Evolutionary conservation across 2,329 filamentous ascomycete genomes (phyloP).

Genomic region (Diplodia intermedia): DNA sequence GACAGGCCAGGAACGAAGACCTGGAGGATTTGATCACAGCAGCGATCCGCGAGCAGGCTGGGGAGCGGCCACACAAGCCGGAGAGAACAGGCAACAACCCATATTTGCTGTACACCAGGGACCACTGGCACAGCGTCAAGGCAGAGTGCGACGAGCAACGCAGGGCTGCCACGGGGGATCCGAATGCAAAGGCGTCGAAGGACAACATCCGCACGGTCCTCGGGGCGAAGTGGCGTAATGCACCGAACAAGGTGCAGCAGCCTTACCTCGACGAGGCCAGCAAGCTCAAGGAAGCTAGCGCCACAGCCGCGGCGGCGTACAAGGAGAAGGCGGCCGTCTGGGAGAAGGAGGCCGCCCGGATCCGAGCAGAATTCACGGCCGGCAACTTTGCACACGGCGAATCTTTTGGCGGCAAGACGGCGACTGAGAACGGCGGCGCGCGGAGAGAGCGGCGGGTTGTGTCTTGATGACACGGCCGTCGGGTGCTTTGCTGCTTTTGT

Average conservation of each 20-base stretch:
- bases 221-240: conserved; percentile 89
- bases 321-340: conserved; percentile 70
- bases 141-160: conserved; percentile 72
- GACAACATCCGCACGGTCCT: conserved; percentile 83
- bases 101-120: conserved; percentile 88
- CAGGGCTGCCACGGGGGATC: conserved; percentile 67
- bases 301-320: conserved; percentile 64
- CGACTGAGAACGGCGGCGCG: conserved; percentile 47
- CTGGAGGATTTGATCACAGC: conserved; percentile 65
- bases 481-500: background rate
- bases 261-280: conserved; percentile 80
- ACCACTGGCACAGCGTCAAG: conserved; percentile 68
- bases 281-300: conserved; percentile 71
- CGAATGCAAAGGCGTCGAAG: conserved; percentile 69
- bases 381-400: conserved; percentile 35
- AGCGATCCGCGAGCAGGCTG: conserved; percentile 67
- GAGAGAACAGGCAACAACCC: conserved; percentile 79
- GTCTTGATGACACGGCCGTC: conserved; percentile 5
- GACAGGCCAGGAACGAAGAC: conserved; percentile 48
- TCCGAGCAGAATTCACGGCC: conserved; percentile 52
- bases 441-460: conserved; percentile 45
- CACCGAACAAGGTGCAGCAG: conserved; percentile 70
- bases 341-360: conserved; percentile 68
- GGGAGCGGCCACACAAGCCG: conserved; percentile 76
- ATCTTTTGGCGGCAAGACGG: conserved; percentile 44